These are phyloP conservation scores for Acer yangbiense DNA, from an alignment of 345 rosid species.

Conservation along the genomic window DNA sequence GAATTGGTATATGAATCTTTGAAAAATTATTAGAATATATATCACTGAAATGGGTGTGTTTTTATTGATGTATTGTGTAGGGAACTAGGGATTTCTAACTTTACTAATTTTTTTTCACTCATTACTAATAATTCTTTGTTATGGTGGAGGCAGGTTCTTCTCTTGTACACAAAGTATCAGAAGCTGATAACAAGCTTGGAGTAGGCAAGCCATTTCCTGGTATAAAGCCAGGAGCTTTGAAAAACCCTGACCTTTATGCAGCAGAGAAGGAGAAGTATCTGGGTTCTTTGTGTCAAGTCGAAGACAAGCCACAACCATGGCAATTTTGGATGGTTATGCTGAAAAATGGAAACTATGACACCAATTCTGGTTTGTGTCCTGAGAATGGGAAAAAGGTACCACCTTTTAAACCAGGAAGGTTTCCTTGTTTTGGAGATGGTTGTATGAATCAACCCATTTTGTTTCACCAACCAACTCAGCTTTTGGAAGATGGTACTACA, in stretches of 20 bases:
- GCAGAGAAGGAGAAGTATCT: slow-evolving; percentile 69
- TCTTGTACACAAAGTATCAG: slow-evolving; percentile 63
- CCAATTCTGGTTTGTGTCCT: slow-evolving; percentile 63
- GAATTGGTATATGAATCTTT: not conserved
- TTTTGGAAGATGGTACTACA: slow-evolving; percentile 49
- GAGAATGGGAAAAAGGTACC: slow-evolving; percentile 54
- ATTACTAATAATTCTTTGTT: too few relatives aligned
- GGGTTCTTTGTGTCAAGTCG: slow-evolving; percentile 68
- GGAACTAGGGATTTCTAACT: not conserved
- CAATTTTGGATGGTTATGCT: slow-evolving; percentile 94
- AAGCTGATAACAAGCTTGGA: slow-evolving; percentile 64
- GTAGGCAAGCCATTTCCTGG: slow-evolving; percentile 44
- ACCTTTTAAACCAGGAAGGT: slow-evolving; percentile 50
- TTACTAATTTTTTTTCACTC: not conserved
- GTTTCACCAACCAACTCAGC: slow-evolving; percentile 53
- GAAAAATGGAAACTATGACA: slow-evolving; percentile 85
- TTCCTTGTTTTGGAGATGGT: slow-evolving; percentile 77
- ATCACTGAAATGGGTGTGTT: not conserved
- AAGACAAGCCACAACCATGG: slow-evolving; percentile 68
- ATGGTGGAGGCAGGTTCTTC: slow-evolving; percentile 26
- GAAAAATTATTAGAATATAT: not conserved
- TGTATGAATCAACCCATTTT: slow-evolving; percentile 86
- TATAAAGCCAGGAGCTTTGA: slow-evolving; percentile 27
- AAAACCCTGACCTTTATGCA: slow-evolving; percentile 63
- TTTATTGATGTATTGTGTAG: not conserved